A percentile compares a stretch with the other conserved stretches of the same genome.
Evolutionary conservation across 2,329 filamentous ascomycete species (phyloP).

Genomic region (Cladobotryum mycophilum): DNA sequence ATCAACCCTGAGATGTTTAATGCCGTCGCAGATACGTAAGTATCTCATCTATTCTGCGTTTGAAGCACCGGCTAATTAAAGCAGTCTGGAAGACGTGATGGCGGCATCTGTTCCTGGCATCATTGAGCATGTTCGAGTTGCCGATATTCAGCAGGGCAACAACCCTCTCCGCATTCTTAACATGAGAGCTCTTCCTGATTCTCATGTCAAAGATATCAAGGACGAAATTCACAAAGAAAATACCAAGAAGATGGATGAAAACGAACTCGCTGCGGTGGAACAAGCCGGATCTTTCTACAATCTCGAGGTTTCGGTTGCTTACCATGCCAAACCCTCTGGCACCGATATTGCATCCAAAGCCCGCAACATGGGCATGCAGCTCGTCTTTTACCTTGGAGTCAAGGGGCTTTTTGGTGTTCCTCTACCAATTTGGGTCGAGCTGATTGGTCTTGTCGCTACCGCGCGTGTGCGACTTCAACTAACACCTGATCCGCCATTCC

Average conservation of each 20-base stretch:
- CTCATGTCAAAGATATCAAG: conserved; percentile 74
- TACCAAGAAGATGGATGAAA: conserved; percentile 72
- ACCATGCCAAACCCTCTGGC: conserved; percentile 74
- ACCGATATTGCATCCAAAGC: conserved; percentile 71
- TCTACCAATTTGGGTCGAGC: conserved; percentile 79
- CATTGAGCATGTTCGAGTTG: conserved; percentile 90
- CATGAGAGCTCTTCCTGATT: conserved; percentile 73
- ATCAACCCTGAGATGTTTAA: conserved; percentile 94
- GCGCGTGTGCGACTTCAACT: conserved; percentile 76
- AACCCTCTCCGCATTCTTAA: conserved; percentile 87
- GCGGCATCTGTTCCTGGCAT: conserved; percentile 85
- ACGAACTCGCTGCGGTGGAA: conserved; percentile 83
- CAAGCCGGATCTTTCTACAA: conserved; percentile 92
- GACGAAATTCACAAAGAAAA: conserved; percentile 73
- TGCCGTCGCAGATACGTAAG: conserved; percentile 75
- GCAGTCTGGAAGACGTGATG: conserved; percentile 70
- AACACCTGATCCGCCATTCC: conserved; percentile 83
- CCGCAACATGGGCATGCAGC: conserved; percentile 93
- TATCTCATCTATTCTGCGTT: not conserved
- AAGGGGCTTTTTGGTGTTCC: conserved; percentile 86
- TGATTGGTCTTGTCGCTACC: conserved; percentile 86
- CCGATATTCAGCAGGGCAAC: conserved; percentile 88
- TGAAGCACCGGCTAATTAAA: conserved; percentile 6
- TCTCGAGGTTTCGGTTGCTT: conserved; percentile 82
- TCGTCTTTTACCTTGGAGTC: conserved; percentile 89